Percentiles rank a stretch among this genome's conserved stretches.
Evolutionary conservation across 78 protist genomes (phyloP).

Genomic region (Guillardia theta): DNA sequence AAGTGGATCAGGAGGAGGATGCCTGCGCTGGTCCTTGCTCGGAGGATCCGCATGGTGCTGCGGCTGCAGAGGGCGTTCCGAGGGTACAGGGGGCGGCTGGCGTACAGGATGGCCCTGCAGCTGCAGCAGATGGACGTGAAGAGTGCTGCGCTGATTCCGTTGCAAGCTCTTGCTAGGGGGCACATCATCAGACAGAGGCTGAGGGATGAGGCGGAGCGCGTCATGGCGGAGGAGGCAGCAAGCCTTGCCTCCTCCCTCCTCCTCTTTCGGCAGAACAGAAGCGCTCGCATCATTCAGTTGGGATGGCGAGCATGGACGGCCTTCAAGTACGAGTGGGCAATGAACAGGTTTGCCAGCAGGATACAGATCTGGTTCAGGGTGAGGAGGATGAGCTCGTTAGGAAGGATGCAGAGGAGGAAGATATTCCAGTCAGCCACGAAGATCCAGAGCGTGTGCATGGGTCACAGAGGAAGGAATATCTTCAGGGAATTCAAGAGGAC

Average conservation of each 20-base stretch:
- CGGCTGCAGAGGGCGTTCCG: constrained; percentile 4
- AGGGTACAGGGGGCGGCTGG: background rate
- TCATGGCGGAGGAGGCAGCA: background rate
- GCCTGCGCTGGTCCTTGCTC: background rate
- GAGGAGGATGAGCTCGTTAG: too few species aligned
- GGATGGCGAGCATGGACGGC: background rate
- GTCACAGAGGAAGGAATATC: too few species aligned
- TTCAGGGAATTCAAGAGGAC: too few species aligned
- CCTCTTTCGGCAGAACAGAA: background rate
- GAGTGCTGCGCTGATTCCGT: background rate
- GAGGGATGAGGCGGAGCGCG: background rate
- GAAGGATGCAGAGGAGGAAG: too few species aligned
- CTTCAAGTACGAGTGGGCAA: background rate
- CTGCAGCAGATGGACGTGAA: background rate
- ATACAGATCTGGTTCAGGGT: too few species aligned
- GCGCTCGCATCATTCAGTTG: background rate
- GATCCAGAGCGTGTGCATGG: too few species aligned
- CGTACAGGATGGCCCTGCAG: background rate
- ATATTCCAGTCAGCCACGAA: too few species aligned
- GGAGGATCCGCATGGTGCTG: background rate
- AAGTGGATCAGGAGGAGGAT: background rate
- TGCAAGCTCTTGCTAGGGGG: background rate
- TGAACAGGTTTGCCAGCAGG: background rate
- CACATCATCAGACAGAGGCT: background rate
- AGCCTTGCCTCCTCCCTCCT: background rate